Evolutionary conservation across 805 yeast genomes (phyloP), one percentile per base, ranked within the genome.

Genomic region (Isabelozyma rhagii): DNA sequence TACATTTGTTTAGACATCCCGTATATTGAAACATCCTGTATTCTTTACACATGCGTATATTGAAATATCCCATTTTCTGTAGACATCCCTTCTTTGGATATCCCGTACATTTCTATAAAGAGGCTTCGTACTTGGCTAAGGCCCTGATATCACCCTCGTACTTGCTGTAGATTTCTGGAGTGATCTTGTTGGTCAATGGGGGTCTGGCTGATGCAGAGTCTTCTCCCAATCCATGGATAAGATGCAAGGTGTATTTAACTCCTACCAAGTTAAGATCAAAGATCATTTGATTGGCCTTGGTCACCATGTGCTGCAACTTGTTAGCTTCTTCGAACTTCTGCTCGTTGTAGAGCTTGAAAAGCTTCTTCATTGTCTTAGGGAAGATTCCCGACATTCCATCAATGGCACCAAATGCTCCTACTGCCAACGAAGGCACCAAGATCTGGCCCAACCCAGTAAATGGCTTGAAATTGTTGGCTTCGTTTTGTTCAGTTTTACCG

Each of bases 251-350:
- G 42, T 48, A 44, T 41, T 68, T 68, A 10, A 67, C 60, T 42
- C 70, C 72, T n/a, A 62, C 63, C 28, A 66, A 52, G 47, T 67
- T 67, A 43, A 62, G 59, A 27, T 64, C 69, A 25, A 55, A 55
- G 14, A 65, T 56, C 62, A 67, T 55, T 53, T 51, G 55, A 41
- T 68, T 63, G 28, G 59, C 65, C 28, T 44, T 54, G 9, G 62
- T 54, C n/a, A 59, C 62, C 41, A 51, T 41, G 40, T 43, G 53
- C 43, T 60, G 65, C 50, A 62, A 58, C 0, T 55, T 55, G n/a
- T 51, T 31, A 3, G 65, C 65, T 52, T 59, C 59, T 27, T 48
- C 46, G 3, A 47, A 29, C 27, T 55, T 47, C 1, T 62, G 59
- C 34, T 54, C 50, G 15, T 56, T 41, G 39, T 45, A 49, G 25